Evolutionary conservation across 345 rosid species (phyloP), one percentile per base, ranked within the genome.

Genomic region (rapeseed (Brassica napus)): DNA sequence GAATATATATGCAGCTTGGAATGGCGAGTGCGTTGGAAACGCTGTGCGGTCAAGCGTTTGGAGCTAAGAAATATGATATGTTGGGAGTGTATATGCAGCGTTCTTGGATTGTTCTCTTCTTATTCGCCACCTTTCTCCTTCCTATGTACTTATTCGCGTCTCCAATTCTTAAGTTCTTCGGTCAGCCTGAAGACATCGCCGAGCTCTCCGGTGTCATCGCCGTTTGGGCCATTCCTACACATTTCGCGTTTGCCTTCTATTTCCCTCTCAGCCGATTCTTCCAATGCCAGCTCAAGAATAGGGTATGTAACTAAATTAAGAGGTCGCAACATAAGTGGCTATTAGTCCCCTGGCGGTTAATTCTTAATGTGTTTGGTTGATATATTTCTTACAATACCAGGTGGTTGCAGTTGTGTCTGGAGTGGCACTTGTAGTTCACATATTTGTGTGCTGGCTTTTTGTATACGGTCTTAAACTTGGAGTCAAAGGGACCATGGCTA

Each of bases 81-180:
- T 65, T 91, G 74, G 97, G 97, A 8, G 84, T 89, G 0, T 91
- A 89, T 87, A 68, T 91, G 93, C 94, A 89, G 32, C 85, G 97
- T 21, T 90, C 94, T 15, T 90, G 94, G 94, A 86, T 89, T 57
- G 90, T 90, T 65, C 82, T 90, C 59, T 85, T 82, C 73, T 0
- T 82, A 8, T 86, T 86, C n/a, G 6, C 88, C 32, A 57, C 86
- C 61, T 79, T 86, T 37, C 88, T 92, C 23, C 77, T 90, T 75
- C 94, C 97, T 4, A 30, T 90, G 26, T 87, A 83, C 74, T 69
- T 86, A 1, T 86, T 85, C 24, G 85, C 94, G 9, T 11, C 92
- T 0, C 92, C 91, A 2, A 23, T 82, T n/a, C 77, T 90, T 37
- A 86, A 84, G 82, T 77, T 86, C 0, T 26, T 94, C 2, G 98